Base-by-base conservation (phyloP, 306 rosid genomes). In the Dalbergia cultrata region DNA sequence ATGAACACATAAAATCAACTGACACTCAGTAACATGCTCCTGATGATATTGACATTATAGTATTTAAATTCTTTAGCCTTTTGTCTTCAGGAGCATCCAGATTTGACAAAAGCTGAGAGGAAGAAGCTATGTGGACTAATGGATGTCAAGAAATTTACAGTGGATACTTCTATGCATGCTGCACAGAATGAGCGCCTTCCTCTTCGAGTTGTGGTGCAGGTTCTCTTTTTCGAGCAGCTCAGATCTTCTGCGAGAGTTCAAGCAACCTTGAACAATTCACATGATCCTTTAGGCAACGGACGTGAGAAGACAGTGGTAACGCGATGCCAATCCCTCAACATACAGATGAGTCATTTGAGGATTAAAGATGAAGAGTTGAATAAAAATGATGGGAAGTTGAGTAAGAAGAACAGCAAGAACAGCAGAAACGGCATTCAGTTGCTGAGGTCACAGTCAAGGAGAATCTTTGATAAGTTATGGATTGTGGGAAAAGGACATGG, bases 141-240 rank as follows among this genome's bases (percentile, higher is more conserved):
- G 88, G 94, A 96, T 54, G 97, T 92, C 43, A 96, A 86, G 98
- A 96, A 90, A 81, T 82, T 96, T 83, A 76, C 97, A 31, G 8
- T 76, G 31, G 90, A 89, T 7, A 91, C 97, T 3, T 93, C 97
- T 0, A 88, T 80, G 87, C 97, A 96, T 2, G 99, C 98, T 5
- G 99, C 97, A 4, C 97, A 96, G 80, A 96, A 93, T 5, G 98
- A 96, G 56, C 90, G 87, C 6, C 99, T 96, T 54, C 99, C 99
- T 5, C 95, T 96, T 67, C 87, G 98, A 72, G 91, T 93, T 1
- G 90, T 93, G 21, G 98, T 96, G 73, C 99, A 93, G 84, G 95
- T 92, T 81, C 97, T 96, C 45, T 96, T 83, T 81, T 90, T 93
- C 39, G 99, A 96, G 88, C 99, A 90, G 89, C 75, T 96, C 5